These are phyloP conservation scores for Hordeum vulgare DNA, from an alignment of 176 grass and related monocot species.

Conservation along the genomic window DNA sequence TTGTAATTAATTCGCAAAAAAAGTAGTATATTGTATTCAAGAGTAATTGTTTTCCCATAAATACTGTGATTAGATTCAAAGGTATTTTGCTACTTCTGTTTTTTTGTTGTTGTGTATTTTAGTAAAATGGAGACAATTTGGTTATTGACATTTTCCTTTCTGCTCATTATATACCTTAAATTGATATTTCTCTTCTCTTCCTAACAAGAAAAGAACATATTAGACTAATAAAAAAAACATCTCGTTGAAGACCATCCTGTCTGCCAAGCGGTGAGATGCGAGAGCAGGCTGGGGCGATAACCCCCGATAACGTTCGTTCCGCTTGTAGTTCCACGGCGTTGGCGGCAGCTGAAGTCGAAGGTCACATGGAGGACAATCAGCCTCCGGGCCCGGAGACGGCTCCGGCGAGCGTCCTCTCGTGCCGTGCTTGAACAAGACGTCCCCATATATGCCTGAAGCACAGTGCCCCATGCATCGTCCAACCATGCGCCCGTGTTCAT, in stretches of 20 bases:
- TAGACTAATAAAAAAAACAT: no score
- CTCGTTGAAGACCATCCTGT: no score
- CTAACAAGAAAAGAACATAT: no score
- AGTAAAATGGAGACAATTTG: neutral
- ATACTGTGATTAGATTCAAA: neutral
- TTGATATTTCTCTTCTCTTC: neutral
- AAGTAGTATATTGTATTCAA: no score
- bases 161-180: constrained; percentile 31
- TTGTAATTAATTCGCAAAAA: no score
- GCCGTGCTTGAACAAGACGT: neutral
- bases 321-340: neutral
- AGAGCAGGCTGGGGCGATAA: neutral
- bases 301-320: neutral
- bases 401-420: neutral
- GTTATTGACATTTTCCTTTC: constrained; percentile 3
- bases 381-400: neutral
- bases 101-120: neutral
- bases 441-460: neutral
- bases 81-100: neutral
- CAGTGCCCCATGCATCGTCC: neutral
- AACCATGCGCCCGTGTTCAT: neutral
- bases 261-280: neutral
- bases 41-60: neutral
- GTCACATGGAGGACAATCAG: neutral
- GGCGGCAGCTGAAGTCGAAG: neutral